phyloP scores from a whole-genome alignment of 2,329 filamentous ascomycete species.

The Talaromyces marneffei region DNA sequence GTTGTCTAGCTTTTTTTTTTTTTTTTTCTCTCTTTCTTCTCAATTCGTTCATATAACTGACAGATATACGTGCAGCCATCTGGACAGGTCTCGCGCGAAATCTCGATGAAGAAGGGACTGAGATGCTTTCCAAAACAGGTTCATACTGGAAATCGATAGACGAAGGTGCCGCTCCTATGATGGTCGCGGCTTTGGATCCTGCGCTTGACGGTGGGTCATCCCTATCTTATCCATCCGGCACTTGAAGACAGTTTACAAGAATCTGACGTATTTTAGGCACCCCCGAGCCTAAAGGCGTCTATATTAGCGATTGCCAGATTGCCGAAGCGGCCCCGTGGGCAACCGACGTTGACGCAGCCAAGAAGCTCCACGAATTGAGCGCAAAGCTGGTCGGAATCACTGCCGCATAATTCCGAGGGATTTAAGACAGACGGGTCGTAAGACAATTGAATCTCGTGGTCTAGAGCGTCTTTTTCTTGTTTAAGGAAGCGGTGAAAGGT shows the following conservation, averaged over 20 bases:
- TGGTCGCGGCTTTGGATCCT: conserved; percentile 43
- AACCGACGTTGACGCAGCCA: conserved; percentile 25
- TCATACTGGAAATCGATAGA: conserved; percentile 33
- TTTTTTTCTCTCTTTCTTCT: background rate
- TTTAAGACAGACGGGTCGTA: background rate
- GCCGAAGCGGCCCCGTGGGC: conserved; percentile 29
- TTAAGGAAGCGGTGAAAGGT: background rate
- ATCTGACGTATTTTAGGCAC: conserved; percentile 12
- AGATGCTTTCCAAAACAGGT: conserved; percentile 25
- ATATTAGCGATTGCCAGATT: conserved; percentile 32
- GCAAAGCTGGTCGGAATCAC: background rate
- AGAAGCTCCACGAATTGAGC: background rate
- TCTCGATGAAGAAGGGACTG: conserved; percentile 17
- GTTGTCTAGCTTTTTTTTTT: background rate
- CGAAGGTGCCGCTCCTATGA: conserved; percentile 39
- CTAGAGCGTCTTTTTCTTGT: background rate
- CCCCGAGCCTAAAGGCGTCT: conserved; percentile 19
- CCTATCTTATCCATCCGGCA: background rate
- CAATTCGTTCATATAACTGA: background rate
- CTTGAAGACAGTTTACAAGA: background rate
- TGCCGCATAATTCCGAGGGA: background rate
- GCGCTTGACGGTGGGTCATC: conserved; percentile 22
- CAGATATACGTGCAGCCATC: conserved; percentile 19
- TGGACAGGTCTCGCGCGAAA: conserved; percentile 20
- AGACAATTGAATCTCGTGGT: background rate